A percentile compares a stretch with the other conserved stretches of the same genome.
These are phyloP conservation scores for Ogataea polymorpha DNA, from an alignment of 805 yeast genomes.

Conservation along the genomic window DNA sequence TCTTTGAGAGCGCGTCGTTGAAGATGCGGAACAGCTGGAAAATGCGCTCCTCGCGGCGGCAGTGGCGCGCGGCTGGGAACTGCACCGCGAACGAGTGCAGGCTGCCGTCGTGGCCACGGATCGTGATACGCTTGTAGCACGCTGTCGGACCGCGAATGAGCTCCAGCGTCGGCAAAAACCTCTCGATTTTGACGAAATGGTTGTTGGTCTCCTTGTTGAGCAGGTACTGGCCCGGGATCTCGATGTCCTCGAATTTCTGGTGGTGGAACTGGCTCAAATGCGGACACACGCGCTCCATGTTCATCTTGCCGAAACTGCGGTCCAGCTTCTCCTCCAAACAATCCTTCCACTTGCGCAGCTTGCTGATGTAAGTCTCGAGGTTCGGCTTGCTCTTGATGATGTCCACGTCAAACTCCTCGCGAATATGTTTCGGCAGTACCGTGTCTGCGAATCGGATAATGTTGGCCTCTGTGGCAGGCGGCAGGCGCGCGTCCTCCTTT, in stretches of 20 bases:
- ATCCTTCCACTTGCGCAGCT: constrained; percentile 88
- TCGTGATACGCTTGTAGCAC: constrained; percentile 82
- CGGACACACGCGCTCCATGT: constrained; percentile 88
- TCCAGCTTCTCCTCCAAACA: constrained; percentile 89
- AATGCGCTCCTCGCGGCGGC: constrained; percentile 92
- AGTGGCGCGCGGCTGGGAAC: constrained; percentile 96
- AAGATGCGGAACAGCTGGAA: constrained; percentile 88
- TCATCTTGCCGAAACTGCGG: constrained; percentile 72
- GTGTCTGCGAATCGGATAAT: constrained; percentile 89
- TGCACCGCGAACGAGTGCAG: constrained; percentile 92
- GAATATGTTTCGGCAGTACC: constrained; percentile 81
- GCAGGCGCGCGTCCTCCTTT: constrained; percentile 81
- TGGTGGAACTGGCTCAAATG: constrained; percentile 96
- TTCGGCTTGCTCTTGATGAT: constrained; percentile 85
- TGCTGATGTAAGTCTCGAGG: constrained; percentile 78
- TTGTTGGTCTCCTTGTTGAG: constrained; percentile 83
- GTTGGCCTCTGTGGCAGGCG: constrained; percentile 87
- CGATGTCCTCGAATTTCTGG: constrained; percentile 96
- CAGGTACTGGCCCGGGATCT: constrained; percentile 94
- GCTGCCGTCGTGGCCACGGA: constrained; percentile 92
- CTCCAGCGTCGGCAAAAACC: constrained; percentile 87
- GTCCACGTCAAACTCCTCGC: constrained; percentile 89
- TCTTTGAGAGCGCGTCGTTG: constrained; percentile 73
- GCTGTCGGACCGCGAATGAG: constrained; percentile 86
- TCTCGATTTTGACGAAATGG: constrained; percentile 88